These are phyloP conservation scores for Magnusiomyces suaveolens DNA, from an alignment of 1,139 yeast genomes.

Conservation along the genomic window DNA sequence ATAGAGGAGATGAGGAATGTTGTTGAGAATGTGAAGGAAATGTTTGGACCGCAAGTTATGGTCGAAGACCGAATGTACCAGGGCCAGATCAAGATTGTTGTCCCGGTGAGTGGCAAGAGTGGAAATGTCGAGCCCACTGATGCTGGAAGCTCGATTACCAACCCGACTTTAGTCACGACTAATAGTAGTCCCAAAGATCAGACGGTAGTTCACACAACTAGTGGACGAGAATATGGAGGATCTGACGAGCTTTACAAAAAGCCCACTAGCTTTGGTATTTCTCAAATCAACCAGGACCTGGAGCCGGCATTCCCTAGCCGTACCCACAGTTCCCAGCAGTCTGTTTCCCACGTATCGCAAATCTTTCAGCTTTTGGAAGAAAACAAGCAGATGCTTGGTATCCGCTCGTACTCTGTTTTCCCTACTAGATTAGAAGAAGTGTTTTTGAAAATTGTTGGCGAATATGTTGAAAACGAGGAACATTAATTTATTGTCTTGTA, in stretches of 20 bases:
- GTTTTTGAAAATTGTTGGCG: conserved; percentile 29
- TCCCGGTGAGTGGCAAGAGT: conserved; percentile 16
- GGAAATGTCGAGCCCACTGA: neutral
- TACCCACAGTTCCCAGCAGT: too few species aligned
- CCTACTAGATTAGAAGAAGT: conserved; percentile 32
- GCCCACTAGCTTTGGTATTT: too few species aligned
- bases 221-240: too few species aligned
- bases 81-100: conserved; percentile 29
- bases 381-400: conserved; percentile 21
- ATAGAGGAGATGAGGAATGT: conserved; percentile 22
- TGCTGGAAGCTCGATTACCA: conserved; percentile 1
- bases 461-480: conserved; percentile 17
- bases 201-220: too few species aligned
- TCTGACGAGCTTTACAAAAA: too few species aligned
- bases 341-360: conserved; percentile 15
- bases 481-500: conserved; percentile 7
- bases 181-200: neutral
- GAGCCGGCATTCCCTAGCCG: neutral
- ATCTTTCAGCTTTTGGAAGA: conserved; percentile 26
- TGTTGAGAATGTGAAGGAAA: conserved; percentile 8
- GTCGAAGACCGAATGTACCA: conserved; percentile 29
- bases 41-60: neutral
- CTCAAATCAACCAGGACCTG: neutral
- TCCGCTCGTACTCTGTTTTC: conserved; percentile 28
- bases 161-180: conserved; percentile 2